Base-by-base conservation (phyloP, 768 basidiomycete species). In the Trametes cingulata region DNA sequence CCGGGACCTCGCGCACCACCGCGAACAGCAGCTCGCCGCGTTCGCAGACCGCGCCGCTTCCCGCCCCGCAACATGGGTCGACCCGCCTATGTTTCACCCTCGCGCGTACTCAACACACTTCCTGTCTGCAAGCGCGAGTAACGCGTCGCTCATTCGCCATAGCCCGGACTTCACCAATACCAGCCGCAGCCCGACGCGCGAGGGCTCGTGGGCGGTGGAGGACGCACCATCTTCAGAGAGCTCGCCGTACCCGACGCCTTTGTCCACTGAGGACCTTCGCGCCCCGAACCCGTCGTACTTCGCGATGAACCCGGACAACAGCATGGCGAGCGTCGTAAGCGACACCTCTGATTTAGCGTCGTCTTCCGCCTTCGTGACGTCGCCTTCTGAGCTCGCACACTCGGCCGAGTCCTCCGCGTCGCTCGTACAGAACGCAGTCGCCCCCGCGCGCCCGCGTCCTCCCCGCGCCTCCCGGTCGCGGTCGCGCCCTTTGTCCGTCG, bases 1-100 rank as follows among this genome's bases (percentile, higher is more conserved):
- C 12, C 87, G 88, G 63, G 82, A 84, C 15, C 81, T 88, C 22
- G 85, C 86, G 5, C 83, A 83, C 64, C 81, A 83, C 54, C 80
- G 87, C 14, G 80, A 82, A 62, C 79, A 79, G 29, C 77, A 80
- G 52, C 66, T 79, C n/a, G 73, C 78, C 9, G 75, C 78, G 39
- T 72, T 80, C 42, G 72, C 78, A 5, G 70, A 68, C 33, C 64
- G 60, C 52, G 51, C 58, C 14, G 63, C 41, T 12, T 27, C 56
- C 52, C 65, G 62, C 29, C 59, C 59, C 3, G 47, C 62, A 2
- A 68, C 68, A 12, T 73, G 70, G 67, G 64, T 65, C 40, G 67
- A 70, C 39, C 48, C 65, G 68, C 69, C 9, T 20, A 35, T 63
- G 15, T 49, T 58, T 17, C 52, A 56, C 25, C 41, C 48, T 17